Percentiles rank a stretch among this genome's conserved stretches.
Evolutionary conservation across 208 protist species (phyloP).

Genomic region (Trypanosoma cruzi): DNA sequence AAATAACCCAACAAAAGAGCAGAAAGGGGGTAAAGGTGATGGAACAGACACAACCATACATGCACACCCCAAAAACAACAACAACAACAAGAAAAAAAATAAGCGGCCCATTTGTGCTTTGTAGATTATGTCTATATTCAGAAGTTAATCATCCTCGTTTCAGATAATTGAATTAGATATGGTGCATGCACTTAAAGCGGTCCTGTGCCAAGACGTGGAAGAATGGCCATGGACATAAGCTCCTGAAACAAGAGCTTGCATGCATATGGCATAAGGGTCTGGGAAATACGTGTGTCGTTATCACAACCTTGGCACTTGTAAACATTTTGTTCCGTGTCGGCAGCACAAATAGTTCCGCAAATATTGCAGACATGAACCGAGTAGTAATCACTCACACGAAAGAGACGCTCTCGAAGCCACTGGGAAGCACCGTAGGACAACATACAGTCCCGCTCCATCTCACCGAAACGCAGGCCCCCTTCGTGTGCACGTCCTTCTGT

Average conservation of each 20-base stretch:
- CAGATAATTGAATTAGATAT: too few relatives aligned
- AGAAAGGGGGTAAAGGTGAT: too few relatives aligned
- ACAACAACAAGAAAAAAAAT: neutral
- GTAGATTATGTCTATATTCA: neutral
- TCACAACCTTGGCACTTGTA: constrained; percentile 91
- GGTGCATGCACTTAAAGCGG: constrained; percentile 33
- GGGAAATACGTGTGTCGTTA: constrained; percentile 85
- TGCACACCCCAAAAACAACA: too few relatives aligned
- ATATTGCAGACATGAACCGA: constrained; percentile 93
- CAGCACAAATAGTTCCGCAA: constrained; percentile 94
- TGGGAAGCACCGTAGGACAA: constrained; percentile 94
- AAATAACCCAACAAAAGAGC: too few relatives aligned
- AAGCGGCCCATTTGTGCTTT: neutral
- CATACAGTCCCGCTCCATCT: constrained; percentile 99
- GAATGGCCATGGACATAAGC: constrained; percentile 96
- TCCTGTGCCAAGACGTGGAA: constrained; percentile 83
- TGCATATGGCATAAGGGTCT: constrained; percentile 97
- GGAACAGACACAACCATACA: too few relatives aligned
- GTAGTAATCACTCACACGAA: constrained; percentile 91
- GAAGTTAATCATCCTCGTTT: neutral
- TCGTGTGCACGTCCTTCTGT: constrained; percentile 95
- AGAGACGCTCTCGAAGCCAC: constrained; percentile 93
- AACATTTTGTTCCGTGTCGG: constrained; percentile 75
- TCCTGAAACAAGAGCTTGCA: constrained; percentile 98
- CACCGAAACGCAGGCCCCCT: constrained; percentile 97